Base-by-base conservation (phyloP, 129 eudicot species). In the Rutidosis leptorrhynchoides region DNA sequence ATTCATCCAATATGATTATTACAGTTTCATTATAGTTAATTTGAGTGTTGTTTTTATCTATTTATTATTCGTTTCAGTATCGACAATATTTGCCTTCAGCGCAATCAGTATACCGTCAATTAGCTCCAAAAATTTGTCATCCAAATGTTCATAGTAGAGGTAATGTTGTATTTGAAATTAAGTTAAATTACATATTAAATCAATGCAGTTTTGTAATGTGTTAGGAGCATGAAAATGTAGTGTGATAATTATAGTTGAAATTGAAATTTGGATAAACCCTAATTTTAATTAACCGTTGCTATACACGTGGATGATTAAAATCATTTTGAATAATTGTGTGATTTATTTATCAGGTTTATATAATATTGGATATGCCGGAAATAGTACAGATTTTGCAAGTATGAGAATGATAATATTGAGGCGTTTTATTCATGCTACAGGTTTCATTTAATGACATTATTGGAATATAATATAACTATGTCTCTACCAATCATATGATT, bases 371-470 rank as follows among this genome's bases (percentile, higher is more conserved):
- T 66, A 17, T 42, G 57, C 59, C 68, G 74, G 62, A 69, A 73
- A 69, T 52, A 77, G 54, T 46, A 54, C 66, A 43, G 83, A 72
- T 21, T 68, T 81, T 78, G 74, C 69, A 58, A 68, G 65, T 65
- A 60, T 59, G 42, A 75, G 83, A 22, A 49, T 74, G 66, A 68
- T 74, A 40, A 29, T 51, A 5, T 67, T 43, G 17, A 85, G 72
- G 82, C 90, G 90, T 15, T 73, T 62, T 69, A 74, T 85, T 64
- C 98, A 91, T 79, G 87, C 90, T 73, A 91, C 98, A 91, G 98
- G 98, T 91, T 74, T 65, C 64, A 26, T 60, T 26, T 81, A 28
- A 25, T 22, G 22, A 48, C 14, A 14, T 58, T 43, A 45, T 23
- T 58, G 57, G 30, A 46, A 53, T 32, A n/a, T n/a, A n/a, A n/a